Evolutionary conservation across 345 rosid genomes (phyloP).

Genomic region (Eucalyptus leucophloia): DNA sequence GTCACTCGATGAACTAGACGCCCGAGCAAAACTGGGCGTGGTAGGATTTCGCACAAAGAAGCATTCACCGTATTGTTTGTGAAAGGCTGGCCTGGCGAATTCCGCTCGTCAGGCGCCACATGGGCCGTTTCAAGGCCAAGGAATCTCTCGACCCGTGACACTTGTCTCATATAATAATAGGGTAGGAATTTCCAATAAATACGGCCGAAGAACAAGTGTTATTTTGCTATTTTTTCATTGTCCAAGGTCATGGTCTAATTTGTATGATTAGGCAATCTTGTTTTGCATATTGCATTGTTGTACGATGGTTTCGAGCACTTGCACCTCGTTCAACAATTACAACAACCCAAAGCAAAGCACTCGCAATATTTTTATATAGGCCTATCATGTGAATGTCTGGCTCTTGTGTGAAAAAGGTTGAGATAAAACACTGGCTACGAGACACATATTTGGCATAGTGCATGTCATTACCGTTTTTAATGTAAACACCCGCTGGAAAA

Average conservation of each 20-base stretch:
- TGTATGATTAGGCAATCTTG: neutral
- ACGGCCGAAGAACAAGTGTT: neutral
- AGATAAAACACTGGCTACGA: too few species aligned
- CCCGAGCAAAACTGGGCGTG: too few species aligned
- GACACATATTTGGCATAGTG: neutral
- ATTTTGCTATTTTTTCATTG: neutral
- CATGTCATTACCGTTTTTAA: slow-evolving; percentile 12
- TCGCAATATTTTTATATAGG: neutral
- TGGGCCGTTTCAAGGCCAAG: too few species aligned
- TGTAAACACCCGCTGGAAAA: slow-evolving; percentile 20
- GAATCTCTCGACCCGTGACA: too few species aligned
- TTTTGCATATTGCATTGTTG: neutral
- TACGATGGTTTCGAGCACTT: neutral
- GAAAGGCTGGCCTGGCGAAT: too few species aligned
- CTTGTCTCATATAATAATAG: neutral
- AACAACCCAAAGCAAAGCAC: neutral
- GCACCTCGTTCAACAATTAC: neutral
- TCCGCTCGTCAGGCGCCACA: too few species aligned
- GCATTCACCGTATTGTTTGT: too few species aligned
- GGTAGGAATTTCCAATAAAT: neutral
- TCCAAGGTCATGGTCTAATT: neutral
- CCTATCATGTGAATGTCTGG: neutral
- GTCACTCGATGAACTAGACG: too few species aligned
- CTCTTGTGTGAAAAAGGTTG: neutral
- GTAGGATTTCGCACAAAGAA: too few species aligned